Conservation (phyloP, 1,284 basidiomycete genomes). For the Rhodotorula sp. region DNA sequence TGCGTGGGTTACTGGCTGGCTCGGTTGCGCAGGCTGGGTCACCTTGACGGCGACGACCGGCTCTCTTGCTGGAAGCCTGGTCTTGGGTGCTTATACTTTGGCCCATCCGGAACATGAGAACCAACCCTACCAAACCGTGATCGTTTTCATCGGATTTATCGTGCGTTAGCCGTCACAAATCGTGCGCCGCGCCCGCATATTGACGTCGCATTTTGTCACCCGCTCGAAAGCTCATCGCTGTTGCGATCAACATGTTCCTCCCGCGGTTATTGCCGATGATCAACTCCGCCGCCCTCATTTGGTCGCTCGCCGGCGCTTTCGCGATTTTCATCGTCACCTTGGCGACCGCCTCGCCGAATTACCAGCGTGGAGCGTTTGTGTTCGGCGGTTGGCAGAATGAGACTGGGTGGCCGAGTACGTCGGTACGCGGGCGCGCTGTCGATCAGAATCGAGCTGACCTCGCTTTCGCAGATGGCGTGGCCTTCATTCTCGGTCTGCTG, state of each 20-base stretch:
- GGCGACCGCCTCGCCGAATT: constrained; percentile 49
- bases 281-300: constrained; percentile 49
- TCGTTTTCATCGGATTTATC: constrained; percentile 28
- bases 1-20: constrained; percentile 36
- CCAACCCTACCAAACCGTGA: constrained; percentile 37
- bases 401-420: constrained; percentile 55
- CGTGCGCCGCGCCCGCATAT: neutral
- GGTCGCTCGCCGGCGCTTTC: constrained; percentile 50
- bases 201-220: neutral
- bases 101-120: constrained; percentile 19
- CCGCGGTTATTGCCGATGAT: constrained; percentile 46
- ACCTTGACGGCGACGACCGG: constrained; percentile 35
- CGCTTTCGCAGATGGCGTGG: constrained; percentile 6
- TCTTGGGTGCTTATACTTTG: constrained; percentile 30
- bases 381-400: constrained; percentile 51
- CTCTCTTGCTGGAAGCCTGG: constrained; percentile 15
- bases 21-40: constrained; percentile 39
- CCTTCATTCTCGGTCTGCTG: constrained; percentile 40
- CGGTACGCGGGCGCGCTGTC: neutral
- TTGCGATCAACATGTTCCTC: constrained; percentile 46
- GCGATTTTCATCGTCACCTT: constrained; percentile 51
- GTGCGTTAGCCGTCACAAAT: neutral
- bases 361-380: constrained; percentile 51
- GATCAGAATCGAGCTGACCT: neutral
- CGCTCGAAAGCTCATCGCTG: constrained; percentile 17